phyloP scores from a whole-genome alignment of 148 eudicot genomes.

The Linanthus parryae region DNA sequence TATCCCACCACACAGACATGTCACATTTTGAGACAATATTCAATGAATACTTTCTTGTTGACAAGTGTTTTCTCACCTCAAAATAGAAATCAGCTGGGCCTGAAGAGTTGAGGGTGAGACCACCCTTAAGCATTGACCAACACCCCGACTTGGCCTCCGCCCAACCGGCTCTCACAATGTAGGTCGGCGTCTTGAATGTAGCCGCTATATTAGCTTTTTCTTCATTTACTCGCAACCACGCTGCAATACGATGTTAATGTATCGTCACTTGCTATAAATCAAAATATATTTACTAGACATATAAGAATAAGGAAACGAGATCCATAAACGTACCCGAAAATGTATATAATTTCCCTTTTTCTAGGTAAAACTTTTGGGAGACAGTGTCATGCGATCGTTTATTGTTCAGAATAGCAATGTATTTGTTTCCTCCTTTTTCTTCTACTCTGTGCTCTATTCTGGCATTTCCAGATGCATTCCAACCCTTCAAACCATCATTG shows the following conservation, averaged over 20 bases:
- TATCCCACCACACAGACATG: too few species aligned
- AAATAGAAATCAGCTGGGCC: constrained; percentile 40
- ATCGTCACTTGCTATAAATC: not conserved
- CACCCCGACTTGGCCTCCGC: constrained; percentile 47
- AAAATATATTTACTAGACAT: not conserved
- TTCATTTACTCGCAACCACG: constrained; percentile 56
- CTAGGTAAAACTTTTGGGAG: constrained; percentile 27
- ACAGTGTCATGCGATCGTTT: constrained; percentile 29
- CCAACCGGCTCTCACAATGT: constrained; percentile 30
- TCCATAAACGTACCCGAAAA: constrained; percentile 37
- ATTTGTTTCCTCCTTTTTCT: too few species aligned
- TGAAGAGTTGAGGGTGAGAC: constrained; percentile 28
- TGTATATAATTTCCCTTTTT: constrained; percentile 36
- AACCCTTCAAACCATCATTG: constrained; percentile 40
- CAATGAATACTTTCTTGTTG: too few species aligned
- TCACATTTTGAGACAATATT: too few species aligned
- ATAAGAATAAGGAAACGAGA: not conserved
- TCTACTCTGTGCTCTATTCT: too few species aligned
- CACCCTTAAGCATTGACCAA: constrained; percentile 87
- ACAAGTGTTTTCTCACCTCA: constrained; percentile 42
- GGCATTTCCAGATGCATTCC: constrained; percentile 37
- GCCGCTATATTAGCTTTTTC: constrained; percentile 28
- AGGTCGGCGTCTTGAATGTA: constrained; percentile 24
- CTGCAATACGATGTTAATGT: constrained; percentile 11
- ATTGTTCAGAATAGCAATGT: too few species aligned